Evolutionary conservation across 805 yeast species (phyloP), one percentile per base, ranked within the genome.

Genomic region (Nakazawaea anatomiae): DNA sequence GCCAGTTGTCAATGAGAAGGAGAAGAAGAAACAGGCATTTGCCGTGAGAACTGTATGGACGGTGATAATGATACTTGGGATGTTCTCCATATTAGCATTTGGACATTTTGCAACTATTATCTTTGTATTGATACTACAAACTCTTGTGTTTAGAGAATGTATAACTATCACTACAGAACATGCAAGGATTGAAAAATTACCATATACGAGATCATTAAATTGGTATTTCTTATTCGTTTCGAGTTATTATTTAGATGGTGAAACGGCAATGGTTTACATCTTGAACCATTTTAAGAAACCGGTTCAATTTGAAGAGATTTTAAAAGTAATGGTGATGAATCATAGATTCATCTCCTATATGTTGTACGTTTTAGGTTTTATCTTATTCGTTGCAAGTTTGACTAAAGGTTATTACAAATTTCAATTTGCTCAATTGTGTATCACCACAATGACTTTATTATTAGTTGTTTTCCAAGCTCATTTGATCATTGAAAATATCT

Each of bases 381-480:
- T 94, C 47, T 80, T 89, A 57, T 94, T 94, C 65, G 97, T 94
- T 52, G 80, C 87, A 58, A 86, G 96, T 44, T 75, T 94, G 63
- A 86, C 90, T 61, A 91, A 87, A 65, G 97, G 96, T 25, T 87
- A 82, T 67, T 82, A 89, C 65, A 85, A 82, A 66, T 90, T 89
- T 72, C 99, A 94, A 71, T 92, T 92, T 73, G 89, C 92, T 25
- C 97, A 94, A 63, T 79, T 94, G 58, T 89, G 96, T 67, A 80
- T 87, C 54, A 91, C 98, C 4, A 97, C 92, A 65, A 89, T 94
- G 96, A 89, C 94, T 18, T 71, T 94, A 58, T 71, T 91, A 54
- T 70, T 94, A 53, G 96, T 92, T 50, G 96, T 94, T 30, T 83
- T 89, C 72, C 99, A 94, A 72, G 94, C 96, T 44, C 96, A 94